Conservation (phyloP, 257 asterid species). For the Schizonepeta tenuifolia region DNA sequence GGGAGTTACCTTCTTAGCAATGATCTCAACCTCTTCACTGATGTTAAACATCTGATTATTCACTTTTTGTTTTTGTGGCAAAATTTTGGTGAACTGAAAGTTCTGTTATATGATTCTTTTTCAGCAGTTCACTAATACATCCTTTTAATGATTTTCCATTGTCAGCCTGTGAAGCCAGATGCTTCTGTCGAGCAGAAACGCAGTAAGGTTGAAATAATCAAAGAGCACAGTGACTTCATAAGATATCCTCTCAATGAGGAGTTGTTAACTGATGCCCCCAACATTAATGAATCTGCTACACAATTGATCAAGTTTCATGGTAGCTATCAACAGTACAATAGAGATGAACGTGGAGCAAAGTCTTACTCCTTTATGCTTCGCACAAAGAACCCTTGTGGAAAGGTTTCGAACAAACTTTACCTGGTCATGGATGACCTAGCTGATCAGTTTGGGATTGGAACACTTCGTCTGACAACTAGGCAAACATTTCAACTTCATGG, state of each 20-base stretch:
- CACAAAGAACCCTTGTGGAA: conserved; percentile 95
- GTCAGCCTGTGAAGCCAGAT: conserved; percentile 81
- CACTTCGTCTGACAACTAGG: conserved; percentile 96
- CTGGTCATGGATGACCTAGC: conserved; percentile 95
- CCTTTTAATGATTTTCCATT: conserved; percentile 19
- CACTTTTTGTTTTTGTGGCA: conserved; percentile 1
- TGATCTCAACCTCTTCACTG: conserved; percentile 4
- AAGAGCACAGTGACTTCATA: conserved; percentile 90
- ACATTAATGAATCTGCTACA: conserved; percentile 84
- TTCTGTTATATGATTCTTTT: not conserved
- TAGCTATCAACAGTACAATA: conserved; percentile 88
- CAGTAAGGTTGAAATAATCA: conserved; percentile 90
- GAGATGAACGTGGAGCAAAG: conserved; percentile 89
- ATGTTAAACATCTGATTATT: not conserved
- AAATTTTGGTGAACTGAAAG: not conserved
- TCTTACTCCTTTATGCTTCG: conserved; percentile 97
- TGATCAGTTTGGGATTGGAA: conserved; percentile 87
- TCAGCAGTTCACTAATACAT: not conserved
- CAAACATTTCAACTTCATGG: conserved; percentile 99
- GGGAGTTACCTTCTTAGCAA: not conserved
- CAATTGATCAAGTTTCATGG: conserved; percentile 98
- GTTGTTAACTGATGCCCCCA: conserved; percentile 73
- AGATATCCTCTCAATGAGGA: conserved; percentile 95
- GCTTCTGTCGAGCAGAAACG: conserved; percentile 72
- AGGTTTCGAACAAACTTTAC: conserved; percentile 87